These are phyloP conservation scores for Kitagawia praeruptora DNA, from an alignment of 129 eudicot genomes.

Conservation along the genomic window DNA sequence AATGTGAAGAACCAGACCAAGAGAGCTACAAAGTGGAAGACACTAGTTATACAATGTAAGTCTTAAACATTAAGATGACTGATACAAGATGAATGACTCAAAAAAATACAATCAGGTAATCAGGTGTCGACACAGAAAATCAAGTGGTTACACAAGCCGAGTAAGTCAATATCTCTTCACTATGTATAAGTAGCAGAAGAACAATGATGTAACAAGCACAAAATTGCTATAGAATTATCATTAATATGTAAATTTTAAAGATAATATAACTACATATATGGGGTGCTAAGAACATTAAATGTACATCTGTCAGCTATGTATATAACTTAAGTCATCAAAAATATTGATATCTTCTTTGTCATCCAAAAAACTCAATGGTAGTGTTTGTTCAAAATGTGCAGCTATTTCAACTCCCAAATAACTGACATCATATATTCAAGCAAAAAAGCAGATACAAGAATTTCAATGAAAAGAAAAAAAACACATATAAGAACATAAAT, in stretches of 20 bases:
- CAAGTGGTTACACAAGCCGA: background rate
- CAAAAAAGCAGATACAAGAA: too few species aligned
- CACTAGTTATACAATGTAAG: background rate
- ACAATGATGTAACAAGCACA: background rate
- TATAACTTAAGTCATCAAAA: too few species aligned
- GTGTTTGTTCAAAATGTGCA: background rate
- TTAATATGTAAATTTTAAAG: background rate
- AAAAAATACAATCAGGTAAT: background rate
- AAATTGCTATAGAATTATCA: background rate
- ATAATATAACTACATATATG: too few species aligned
- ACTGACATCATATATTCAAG: background rate
- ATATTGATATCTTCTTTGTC: too few species aligned
- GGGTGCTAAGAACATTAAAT: background rate
- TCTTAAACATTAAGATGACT: background rate
- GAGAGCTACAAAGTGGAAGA: conserved; percentile 31
- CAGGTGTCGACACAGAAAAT: background rate
- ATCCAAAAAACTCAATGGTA: too few species aligned
- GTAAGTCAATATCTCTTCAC: background rate
- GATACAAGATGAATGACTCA: background rate
- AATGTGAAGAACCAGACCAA: conserved; percentile 57
- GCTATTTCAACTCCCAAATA: background rate
- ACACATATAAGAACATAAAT: too few species aligned
- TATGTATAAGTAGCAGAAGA: background rate
- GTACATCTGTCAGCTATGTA: too few species aligned
- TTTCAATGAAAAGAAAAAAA: too few species aligned